phyloP scores from a whole-genome alignment of 495 filamentous ascomycete species.

The Xylaria sp. region DNA sequence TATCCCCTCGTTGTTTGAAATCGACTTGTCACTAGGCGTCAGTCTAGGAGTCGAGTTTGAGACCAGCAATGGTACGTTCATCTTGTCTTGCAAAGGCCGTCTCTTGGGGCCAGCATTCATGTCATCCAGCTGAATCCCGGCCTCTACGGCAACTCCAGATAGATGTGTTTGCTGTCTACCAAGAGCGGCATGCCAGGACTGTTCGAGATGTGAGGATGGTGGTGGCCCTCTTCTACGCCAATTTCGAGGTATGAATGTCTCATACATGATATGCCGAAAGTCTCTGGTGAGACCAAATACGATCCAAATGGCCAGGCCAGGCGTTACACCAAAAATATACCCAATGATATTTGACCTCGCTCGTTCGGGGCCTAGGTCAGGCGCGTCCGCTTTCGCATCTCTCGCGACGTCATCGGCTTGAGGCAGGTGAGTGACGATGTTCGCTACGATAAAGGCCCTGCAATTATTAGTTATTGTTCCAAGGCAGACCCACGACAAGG shows the following conservation, averaged over 20 bases:
- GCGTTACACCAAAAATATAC: slow-evolving; percentile 36
- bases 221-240: slow-evolving; percentile 8
- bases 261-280: slow-evolving; percentile 36
- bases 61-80: slow-evolving; percentile 5
- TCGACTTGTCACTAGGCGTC: neutral
- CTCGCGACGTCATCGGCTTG: slow-evolving; percentile 22
- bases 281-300: slow-evolving; percentile 35
- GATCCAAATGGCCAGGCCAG: slow-evolving; percentile 34
- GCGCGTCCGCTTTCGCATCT: slow-evolving; percentile 24
- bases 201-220: neutral
- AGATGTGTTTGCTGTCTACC: slow-evolving; percentile 6
- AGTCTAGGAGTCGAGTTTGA: neutral
- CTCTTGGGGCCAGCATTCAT: neutral
- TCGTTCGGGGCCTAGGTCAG: slow-evolving; percentile 30
- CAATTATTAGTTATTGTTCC: neutral
- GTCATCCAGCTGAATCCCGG: slow-evolving; percentile 16
- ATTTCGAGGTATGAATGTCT: slow-evolving; percentile 27
- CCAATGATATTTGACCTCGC: slow-evolving; percentile 36
- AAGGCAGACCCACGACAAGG: too few relatives aligned
- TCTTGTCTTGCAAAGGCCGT: slow-evolving; percentile 8
- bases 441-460: slow-evolving; percentile 30
- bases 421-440: slow-evolving; percentile 28
- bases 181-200: neutral
- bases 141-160: slow-evolving; percentile 9
- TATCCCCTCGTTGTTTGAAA: neutral